A percentile compares a stretch with the other conserved stretches of the same genome.
These are phyloP conservation scores for Thelephora ganbajun DNA, from an alignment of 768 basidiomycete genomes.

Conservation along the genomic window DNA sequence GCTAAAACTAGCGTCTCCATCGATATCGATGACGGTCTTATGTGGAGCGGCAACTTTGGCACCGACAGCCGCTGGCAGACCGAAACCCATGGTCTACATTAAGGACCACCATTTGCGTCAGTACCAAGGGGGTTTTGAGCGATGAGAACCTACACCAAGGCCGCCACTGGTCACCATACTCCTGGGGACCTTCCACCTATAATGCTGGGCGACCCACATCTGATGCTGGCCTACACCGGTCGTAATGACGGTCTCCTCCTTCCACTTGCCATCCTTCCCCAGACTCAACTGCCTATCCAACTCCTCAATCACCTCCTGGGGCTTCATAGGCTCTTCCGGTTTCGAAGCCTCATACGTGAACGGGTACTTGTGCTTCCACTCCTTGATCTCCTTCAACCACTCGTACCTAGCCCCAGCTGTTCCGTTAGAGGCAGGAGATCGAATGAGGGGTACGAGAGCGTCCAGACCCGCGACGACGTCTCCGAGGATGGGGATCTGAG, in stretches of 20 bases:
- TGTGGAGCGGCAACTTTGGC: constrained; percentile 93
- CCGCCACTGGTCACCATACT: constrained; percentile 91
- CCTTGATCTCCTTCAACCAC: constrained; percentile 76
- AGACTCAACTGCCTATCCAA: constrained; percentile 56
- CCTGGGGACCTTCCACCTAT: constrained; percentile 78
- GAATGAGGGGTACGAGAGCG: constrained; percentile 69
- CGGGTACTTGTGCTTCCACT: constrained; percentile 81
- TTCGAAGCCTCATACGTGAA: constrained; percentile 69
- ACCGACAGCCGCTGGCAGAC: constrained; percentile 86
- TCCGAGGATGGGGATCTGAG: constrained; percentile 85
- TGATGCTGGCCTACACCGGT: constrained; percentile 99
- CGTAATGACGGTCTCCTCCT: constrained; percentile 76
- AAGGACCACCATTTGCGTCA: background rate
- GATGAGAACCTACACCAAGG: constrained; percentile 57
- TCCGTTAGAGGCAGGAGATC: constrained; percentile 24
- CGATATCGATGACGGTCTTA: constrained; percentile 91
- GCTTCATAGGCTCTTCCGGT: constrained; percentile 59
- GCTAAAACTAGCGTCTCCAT: constrained; percentile 96
- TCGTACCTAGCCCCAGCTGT: constrained; percentile 26
- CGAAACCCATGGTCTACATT: constrained; percentile 98
- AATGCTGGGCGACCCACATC: constrained; percentile 98
- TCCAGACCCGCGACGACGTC: constrained; percentile 81
- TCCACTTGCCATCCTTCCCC: constrained; percentile 31
- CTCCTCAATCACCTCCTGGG: constrained; percentile 93
- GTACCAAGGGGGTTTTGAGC: background rate